Evolutionary conservation across 2,329 filamentous ascomycete genomes (phyloP).

Genomic region (Fusarium liriodendri): DNA sequence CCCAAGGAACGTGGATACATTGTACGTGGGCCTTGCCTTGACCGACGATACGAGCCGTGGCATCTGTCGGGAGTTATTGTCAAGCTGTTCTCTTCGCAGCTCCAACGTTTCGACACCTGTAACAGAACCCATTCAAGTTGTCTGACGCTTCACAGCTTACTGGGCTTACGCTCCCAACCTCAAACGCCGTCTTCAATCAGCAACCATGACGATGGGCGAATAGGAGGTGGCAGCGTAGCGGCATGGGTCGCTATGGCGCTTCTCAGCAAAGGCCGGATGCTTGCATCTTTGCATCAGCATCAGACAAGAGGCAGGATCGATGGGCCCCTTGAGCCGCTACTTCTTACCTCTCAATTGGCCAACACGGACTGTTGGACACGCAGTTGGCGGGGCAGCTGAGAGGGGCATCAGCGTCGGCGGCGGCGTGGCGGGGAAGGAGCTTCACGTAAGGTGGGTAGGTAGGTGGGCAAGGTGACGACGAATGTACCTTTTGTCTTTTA

Average conservation of each 20-base stretch:
- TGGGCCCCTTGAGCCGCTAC: slow-evolving; percentile 17
- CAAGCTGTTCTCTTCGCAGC: not conserved
- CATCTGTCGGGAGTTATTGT: not conserved
- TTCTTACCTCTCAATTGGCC: slow-evolving; percentile 25
- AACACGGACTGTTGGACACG: slow-evolving; percentile 26
- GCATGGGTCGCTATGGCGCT: slow-evolving; percentile 35
- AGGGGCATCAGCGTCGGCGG: slow-evolving; percentile 37
- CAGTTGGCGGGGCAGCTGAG: slow-evolving; percentile 45
- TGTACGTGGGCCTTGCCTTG: not conserved
- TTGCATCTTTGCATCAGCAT: slow-evolving; percentile 26
- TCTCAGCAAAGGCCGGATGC: slow-evolving; percentile 16
- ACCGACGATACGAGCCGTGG: not conserved
- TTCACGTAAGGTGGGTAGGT: slow-evolving; percentile 25
- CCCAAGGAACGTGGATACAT: not conserved
- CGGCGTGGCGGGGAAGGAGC: slow-evolving; percentile 34
- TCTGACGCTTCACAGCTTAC: not conserved
- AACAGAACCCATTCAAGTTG: not conserved
- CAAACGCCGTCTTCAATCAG: slow-evolving; percentile 10
- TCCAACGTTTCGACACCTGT: not conserved
- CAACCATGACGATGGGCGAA: slow-evolving; percentile 25
- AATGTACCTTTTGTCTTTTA: not conserved
- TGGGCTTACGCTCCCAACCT: slow-evolving; percentile 20
- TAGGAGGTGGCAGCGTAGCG: slow-evolving; percentile 34
- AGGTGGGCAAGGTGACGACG: not conserved
- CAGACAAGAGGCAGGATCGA: slow-evolving; percentile 30